Conservation (phyloP, 257 asterid species). For the Avicennia marina region DNA sequence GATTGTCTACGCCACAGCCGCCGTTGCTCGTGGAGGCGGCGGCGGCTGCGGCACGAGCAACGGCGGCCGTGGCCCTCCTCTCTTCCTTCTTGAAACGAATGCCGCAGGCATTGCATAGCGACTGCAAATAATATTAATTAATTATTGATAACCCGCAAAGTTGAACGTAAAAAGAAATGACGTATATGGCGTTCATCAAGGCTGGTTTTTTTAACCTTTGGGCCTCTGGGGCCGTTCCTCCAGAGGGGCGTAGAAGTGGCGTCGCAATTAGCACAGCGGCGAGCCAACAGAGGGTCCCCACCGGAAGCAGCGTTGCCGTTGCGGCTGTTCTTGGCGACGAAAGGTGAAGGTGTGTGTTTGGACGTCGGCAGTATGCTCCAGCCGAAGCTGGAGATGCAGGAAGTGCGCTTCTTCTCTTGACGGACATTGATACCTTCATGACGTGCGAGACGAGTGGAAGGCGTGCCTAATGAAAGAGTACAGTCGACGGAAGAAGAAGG, state of each 20-base stretch:
- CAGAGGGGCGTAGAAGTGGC: conserved; percentile 95
- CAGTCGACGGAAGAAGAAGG: conserved; percentile 44
- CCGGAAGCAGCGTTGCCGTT: conserved; percentile 19
- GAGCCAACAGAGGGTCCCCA: conserved; percentile 63
- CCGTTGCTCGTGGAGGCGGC: too few species aligned
- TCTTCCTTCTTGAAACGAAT: conserved; percentile 96
- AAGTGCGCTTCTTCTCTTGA: not conserved
- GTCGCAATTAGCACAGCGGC: conserved; percentile 96
- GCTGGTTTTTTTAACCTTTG: conserved; percentile 40
- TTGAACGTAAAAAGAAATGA: not conserved
- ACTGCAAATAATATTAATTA: conserved; percentile 40
- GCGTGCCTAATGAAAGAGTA: conserved; percentile 56
- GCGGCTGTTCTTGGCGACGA: conserved; percentile 41
- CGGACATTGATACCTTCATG: too few species aligned
- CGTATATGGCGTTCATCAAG: not conserved
- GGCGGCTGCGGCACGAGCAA: conserved; percentile 18
- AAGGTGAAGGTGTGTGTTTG: conserved; percentile 28
- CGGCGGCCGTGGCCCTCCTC: conserved; percentile 86
- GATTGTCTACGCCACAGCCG: too few species aligned
- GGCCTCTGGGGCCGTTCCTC: conserved; percentile 94
- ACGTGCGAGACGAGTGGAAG: not conserved
- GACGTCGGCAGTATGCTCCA: not conserved
- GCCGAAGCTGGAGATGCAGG: not conserved
- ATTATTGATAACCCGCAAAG: too few species aligned
- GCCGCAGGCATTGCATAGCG: conserved; percentile 97